Evolutionary conservation across 352 stramenopile genomes (phyloP).

Genomic region (Plasmopara muralis): DNA sequence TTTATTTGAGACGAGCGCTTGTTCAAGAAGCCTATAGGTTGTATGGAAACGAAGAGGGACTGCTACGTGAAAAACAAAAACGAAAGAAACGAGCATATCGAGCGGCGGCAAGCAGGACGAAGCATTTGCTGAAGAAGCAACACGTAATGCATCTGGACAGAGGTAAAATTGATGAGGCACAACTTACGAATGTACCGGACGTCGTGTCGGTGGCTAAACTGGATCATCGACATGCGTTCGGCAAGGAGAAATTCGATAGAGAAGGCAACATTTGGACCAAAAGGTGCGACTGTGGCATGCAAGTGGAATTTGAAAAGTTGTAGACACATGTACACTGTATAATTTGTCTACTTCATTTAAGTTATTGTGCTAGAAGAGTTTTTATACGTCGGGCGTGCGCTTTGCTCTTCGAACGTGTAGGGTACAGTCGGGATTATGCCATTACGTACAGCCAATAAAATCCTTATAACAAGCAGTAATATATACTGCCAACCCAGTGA

Average conservation of each 20-base stretch:
- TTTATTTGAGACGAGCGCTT: constrained; percentile 53
- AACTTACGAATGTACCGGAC: constrained; percentile 9
- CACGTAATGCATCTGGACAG: constrained; percentile 20
- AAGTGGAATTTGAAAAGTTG: constrained; percentile 69
- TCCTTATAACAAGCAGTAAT: constrained; percentile 57
- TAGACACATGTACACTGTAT: constrained; percentile 7
- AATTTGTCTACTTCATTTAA: neutral
- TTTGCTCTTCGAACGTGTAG: no score
- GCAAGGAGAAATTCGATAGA: constrained; percentile 31
- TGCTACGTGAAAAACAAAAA: constrained; percentile 40
- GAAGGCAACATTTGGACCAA: constrained; percentile 40
- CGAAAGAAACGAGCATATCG: constrained; percentile 43
- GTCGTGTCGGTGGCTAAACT: constrained; percentile 33
- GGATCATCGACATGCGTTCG: constrained; percentile 60
- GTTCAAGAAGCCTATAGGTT: constrained; percentile 44
- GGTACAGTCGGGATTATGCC: neutral
- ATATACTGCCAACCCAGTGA: constrained; percentile 47
- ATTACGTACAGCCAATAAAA: constrained; percentile 39
- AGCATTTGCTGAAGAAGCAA: constrained; percentile 48
- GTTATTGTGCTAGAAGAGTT: no score
- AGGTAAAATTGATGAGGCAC: constrained; percentile 1
- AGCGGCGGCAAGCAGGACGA: constrained; percentile 43
- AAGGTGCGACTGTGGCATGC: constrained; percentile 49
- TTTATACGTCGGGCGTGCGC: no score
- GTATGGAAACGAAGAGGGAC: constrained; percentile 35